A percentile compares a stretch with the other conserved stretches of the same genome.
Evolutionary conservation across 495 filamentous ascomycete genomes (phyloP).

Genomic region (Lasiosphaeria miniovina): DNA sequence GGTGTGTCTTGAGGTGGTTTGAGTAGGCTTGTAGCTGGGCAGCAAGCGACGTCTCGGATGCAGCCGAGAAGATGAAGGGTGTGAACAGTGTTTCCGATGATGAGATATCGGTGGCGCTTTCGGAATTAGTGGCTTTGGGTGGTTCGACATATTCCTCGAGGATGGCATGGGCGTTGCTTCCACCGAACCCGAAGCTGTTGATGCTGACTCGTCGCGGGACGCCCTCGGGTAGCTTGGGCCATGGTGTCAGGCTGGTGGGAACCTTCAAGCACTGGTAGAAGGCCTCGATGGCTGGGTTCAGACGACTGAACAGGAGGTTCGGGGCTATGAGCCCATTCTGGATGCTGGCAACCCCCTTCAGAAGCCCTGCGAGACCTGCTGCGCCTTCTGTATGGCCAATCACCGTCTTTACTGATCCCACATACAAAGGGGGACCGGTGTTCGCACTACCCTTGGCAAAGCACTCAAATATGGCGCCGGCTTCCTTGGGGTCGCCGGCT

Average conservation of each 20-base stretch:
- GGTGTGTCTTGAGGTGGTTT: constrained; percentile 34
- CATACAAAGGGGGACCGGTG: neutral
- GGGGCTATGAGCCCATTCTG: constrained; percentile 46
- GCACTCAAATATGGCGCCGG: constrained; percentile 15
- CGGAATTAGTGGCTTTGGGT: constrained; percentile 21
- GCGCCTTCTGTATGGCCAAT: constrained; percentile 45
- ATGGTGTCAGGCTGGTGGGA: constrained; percentile 13
- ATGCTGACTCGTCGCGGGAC: constrained; percentile 12
- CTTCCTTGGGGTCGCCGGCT: neutral
- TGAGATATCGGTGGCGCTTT: neutral
- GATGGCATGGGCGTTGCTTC: constrained; percentile 13
- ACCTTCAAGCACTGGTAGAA: constrained; percentile 21
- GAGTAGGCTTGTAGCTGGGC: constrained; percentile 38
- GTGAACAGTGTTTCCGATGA: constrained; percentile 12
- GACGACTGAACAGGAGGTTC: constrained; percentile 43
- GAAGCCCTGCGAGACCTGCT: constrained; percentile 48
- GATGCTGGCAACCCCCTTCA: constrained; percentile 49
- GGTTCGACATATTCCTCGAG: constrained; percentile 23
- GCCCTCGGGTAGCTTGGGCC: constrained; percentile 1
- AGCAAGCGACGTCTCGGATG: constrained; percentile 34
- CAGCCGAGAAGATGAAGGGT: constrained; percentile 41
- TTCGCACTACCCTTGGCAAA: neutral
- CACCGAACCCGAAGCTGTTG: constrained; percentile 15
- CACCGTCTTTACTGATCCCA: constrained; percentile 35
- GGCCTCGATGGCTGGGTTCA: constrained; percentile 41